Evolutionary conservation across 495 filamentous ascomycete genomes (phyloP).

Genomic region (Apodospora peruviana): DNA sequence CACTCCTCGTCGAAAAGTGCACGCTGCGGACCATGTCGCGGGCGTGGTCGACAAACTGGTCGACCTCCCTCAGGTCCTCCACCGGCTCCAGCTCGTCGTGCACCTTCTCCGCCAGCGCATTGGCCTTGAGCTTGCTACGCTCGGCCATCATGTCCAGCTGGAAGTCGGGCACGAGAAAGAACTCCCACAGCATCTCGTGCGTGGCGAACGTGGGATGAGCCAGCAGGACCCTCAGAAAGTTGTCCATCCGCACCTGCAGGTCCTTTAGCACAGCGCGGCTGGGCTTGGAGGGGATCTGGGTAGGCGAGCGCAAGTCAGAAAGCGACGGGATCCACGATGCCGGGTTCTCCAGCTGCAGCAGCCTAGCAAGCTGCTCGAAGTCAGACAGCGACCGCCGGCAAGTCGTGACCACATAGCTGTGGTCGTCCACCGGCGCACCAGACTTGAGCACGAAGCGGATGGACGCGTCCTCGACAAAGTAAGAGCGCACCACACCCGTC

Average conservation of each 20-base stretch:
- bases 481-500: constrained; percentile 92
- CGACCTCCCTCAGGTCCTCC: constrained; percentile 83
- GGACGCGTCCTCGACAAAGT: constrained; percentile 95
- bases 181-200: constrained; percentile 98
- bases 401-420: constrained; percentile 86
- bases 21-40: constrained; percentile 80
- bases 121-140: constrained; percentile 78
- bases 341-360: constrained; percentile 87
- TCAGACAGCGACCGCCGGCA: constrained; percentile 85
- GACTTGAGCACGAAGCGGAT: constrained; percentile 92
- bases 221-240: constrained; percentile 79
- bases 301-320: constrained; percentile 74
- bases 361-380: constrained; percentile 84
- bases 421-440: constrained; percentile 60
- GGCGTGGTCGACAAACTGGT: constrained; percentile 85
- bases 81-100: constrained; percentile 81
- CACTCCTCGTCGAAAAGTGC: constrained; percentile 71
- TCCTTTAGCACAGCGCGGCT: constrained; percentile 82
- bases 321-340: constrained; percentile 89
- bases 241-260: constrained; percentile 80
- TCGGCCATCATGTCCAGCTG: constrained; percentile 86
- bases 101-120: constrained; percentile 73
- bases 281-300: constrained; percentile 87
- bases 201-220: constrained; percentile 90
- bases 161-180: constrained; percentile 94